These are phyloP conservation scores for Lantana camara DNA, from an alignment of 257 asterid species.

Conservation along the genomic window DNA sequence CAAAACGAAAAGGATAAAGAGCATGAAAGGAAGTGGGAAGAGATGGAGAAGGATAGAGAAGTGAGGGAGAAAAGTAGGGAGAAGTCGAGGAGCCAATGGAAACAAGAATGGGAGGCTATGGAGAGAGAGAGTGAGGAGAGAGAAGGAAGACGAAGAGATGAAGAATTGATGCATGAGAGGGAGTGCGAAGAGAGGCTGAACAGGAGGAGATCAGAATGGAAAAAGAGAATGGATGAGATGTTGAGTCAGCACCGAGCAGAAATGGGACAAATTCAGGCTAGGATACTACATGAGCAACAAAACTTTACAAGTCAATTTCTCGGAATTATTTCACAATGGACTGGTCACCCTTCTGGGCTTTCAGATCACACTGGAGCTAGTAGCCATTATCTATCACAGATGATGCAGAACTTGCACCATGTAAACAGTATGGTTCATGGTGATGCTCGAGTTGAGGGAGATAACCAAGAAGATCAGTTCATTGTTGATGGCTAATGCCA, in stretches of 20 bases:
- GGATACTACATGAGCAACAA: conserved; percentile 89
- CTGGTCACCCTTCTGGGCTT: conserved; percentile 70
- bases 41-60: conserved; percentile 63
- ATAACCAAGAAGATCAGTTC: conserved; percentile 93
- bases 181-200: conserved; percentile 82
- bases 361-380: conserved; percentile 81
- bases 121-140: conserved; percentile 78
- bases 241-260: conserved; percentile 76
- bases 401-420: conserved; percentile 94
- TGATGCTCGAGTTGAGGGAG: conserved; percentile 85
- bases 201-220: conserved; percentile 79
- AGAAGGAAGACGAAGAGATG: conserved; percentile 71
- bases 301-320: conserved; percentile 77
- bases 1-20: conserved; percentile 64
- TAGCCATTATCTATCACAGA: conserved; percentile 84
- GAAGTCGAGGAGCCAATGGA: conserved; percentile 61
- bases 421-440: conserved; percentile 76
- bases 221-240: conserved; percentile 79
- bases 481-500: conserved; percentile 77
- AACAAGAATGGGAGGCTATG: conserved; percentile 78
- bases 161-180: conserved; percentile 57
- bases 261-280: conserved; percentile 80
- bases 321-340: conserved; percentile 90
- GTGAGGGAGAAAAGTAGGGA: conserved; percentile 50
- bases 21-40: conserved; percentile 62